Base-by-base conservation (phyloP, 139 green algal genomes). In the Picochlorum sp. region DNA sequence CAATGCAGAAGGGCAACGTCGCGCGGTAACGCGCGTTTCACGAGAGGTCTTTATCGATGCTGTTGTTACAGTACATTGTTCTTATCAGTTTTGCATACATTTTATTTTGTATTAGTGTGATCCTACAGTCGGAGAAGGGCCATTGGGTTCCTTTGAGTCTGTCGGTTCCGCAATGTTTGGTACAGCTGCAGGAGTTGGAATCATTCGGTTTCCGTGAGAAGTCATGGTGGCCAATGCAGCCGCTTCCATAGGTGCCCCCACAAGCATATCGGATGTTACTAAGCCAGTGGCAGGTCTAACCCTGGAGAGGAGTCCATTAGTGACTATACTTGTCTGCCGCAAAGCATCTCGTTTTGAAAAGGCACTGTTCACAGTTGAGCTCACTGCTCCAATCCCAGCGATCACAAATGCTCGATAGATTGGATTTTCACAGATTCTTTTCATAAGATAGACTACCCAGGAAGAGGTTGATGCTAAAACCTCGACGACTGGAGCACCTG, bases 401-500 rank as follows among this genome's bases (percentile, higher is more conserved):
- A 72, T 65, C 28, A 86, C 73, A 26, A 95, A 69, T 24, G 72
- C 70, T 3, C 77, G 41, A 44, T 45, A 44, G 34, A 23, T 10
- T 21, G 32, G 15, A 1, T 57, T 59, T 20, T 24, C 21, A 7
- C 32, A 44, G 20, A 95, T 68, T 23, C 45, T 41, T 15, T 86
- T 80, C 65, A 95, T 80, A 45, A 91, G 61, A 16, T 82, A 66
- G 45, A 95, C 86, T 26, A 76, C 80, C 88, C 88, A 95, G n/a
- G 94, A 78, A 15, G 78, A 87, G 16, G 78, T 90, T 8, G 81
- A 66, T 15, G 78, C 78, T 65, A 93, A 52, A 5, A 70, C 63
- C 59, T 95, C 86, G 21, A 93, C 83, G 5, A 81, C 66, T 0
- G 75, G 71, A 18, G 74, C 55, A 2, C 85, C 81, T 5, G 69